phyloP scores from a whole-genome alignment of 2,329 filamentous ascomycete genomes.

The Colletotrichum plurivorum region DNA sequence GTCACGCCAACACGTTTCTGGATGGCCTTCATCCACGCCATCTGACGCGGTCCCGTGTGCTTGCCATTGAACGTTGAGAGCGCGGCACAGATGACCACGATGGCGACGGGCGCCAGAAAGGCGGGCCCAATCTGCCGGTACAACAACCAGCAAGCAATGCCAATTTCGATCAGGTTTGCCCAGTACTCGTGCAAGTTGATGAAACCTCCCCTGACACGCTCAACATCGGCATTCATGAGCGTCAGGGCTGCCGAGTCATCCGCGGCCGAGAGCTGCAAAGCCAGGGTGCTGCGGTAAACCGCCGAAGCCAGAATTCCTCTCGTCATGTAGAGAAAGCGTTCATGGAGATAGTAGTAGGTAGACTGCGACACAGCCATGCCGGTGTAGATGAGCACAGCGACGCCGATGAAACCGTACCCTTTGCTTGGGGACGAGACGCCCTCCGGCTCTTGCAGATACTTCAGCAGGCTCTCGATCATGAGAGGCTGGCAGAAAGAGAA shows the following conservation, averaged over 20 bases:
- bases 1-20: conserved; percentile 46
- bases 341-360: conserved; percentile 56
- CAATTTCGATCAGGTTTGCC: conserved; percentile 58
- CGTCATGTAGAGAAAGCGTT: conserved; percentile 50
- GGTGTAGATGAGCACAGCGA: conserved; percentile 54
- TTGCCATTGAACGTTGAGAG: conserved; percentile 5
- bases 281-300: conserved; percentile 52
- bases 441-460: conserved; percentile 46
- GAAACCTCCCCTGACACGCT: conserved; percentile 54
- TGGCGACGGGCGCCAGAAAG: conserved; percentile 26
- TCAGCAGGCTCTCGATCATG: conserved; percentile 51
- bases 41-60: conserved; percentile 36
- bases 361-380: conserved; percentile 56
- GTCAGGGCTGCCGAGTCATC: conserved; percentile 60
- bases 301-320: conserved; percentile 51
- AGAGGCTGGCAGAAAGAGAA: conserved; percentile 58
- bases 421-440: conserved; percentile 41
- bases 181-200: conserved; percentile 56
- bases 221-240: conserved; percentile 64
- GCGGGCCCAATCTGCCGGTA: conserved; percentile 49
- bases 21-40: conserved; percentile 44
- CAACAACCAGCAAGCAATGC: conserved; percentile 62
- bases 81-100: conserved; percentile 15
- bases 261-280: conserved; percentile 48
- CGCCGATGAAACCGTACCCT: conserved; percentile 60